Conservation (phyloP, 2,329 filamentous ascomycete genomes). For the Xylogone sp. region DNA sequence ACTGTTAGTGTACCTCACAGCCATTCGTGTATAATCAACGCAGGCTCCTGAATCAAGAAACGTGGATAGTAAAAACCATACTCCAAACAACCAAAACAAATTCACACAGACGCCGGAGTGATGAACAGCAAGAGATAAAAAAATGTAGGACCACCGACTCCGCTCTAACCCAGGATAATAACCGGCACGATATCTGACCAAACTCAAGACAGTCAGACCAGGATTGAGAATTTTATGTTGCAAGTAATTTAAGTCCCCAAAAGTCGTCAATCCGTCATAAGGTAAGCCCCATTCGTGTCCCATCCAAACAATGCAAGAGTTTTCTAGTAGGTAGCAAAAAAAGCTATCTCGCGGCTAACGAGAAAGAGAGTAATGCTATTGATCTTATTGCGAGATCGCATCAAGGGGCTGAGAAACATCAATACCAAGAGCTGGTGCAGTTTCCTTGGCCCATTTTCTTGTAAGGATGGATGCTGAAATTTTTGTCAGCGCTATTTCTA, state of each 20-base stretch:
- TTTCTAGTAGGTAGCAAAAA: conserved; percentile 25
- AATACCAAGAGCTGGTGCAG: conserved; percentile 55
- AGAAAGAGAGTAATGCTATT: conserved; percentile 16
- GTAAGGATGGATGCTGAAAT: conserved; percentile 87
- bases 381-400: conserved; percentile 18
- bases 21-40: neutral
- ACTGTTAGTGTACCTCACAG: neutral
- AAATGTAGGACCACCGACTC: conserved; percentile 17
- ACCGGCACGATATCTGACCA: conserved; percentile 12
- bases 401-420: conserved; percentile 28
- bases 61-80: conserved; percentile 15
- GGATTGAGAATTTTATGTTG: conserved; percentile 14
- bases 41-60: neutral
- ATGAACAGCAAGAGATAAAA: conserved; percentile 15
- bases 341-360: conserved; percentile 18
- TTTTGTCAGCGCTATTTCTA: conserved; percentile 17
- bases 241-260: conserved; percentile 12
- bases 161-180: neutral
- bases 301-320: conserved; percentile 29
- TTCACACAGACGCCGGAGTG: conserved; percentile 19
- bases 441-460: conserved; percentile 89
- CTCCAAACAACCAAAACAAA: conserved; percentile 19
- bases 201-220: conserved; percentile 10
- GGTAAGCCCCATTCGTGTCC: conserved; percentile 23
- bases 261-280: conserved; percentile 26